Percentiles rank a stretch among this genome's conserved stretches.
phyloP scores from a whole-genome alignment of 495 filamentous ascomycete species.

The Aspergillus campestris region DNA sequence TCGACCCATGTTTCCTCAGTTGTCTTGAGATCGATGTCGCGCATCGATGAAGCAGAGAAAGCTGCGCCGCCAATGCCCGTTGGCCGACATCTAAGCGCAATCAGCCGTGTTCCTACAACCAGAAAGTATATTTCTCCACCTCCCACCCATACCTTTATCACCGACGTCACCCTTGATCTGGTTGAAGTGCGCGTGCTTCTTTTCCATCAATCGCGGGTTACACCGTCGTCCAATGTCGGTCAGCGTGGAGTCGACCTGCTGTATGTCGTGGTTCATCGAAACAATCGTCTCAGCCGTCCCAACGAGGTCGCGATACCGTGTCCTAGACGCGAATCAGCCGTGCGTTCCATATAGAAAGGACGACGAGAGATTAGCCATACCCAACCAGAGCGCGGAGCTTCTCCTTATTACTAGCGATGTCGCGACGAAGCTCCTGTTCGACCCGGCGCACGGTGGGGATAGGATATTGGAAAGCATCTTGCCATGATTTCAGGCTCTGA shows the following conservation, averaged over 20 bases:
- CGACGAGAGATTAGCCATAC: conserved; percentile 29
- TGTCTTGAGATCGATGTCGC: conserved; percentile 47
- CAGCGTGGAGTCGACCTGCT: conserved; percentile 60
- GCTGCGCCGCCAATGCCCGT: conserved; percentile 51
- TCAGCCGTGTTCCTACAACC: conserved; percentile 16
- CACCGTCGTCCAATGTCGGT: conserved; percentile 67
- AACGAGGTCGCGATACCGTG: conserved; percentile 83
- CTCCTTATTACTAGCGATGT: conserved; percentile 73
- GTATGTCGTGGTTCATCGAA: conserved; percentile 73
- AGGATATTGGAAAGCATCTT: conserved; percentile 60
- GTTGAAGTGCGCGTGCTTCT: conserved; percentile 53
- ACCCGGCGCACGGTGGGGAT: conserved; percentile 54
- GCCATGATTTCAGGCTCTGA: conserved; percentile 51
- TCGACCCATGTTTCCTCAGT: conserved; percentile 47
- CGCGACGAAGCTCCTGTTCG: conserved; percentile 53
- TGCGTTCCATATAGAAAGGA: conserved; percentile 3
- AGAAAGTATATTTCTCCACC: too few species aligned
- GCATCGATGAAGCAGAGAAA: conserved; percentile 54
- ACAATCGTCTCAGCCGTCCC: conserved; percentile 90
- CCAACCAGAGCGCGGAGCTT: conserved; percentile 87
- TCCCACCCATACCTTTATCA: conserved; percentile 33
- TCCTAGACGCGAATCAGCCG: conserved; percentile 32
- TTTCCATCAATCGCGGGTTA: conserved; percentile 62
- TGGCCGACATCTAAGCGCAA: conserved; percentile 40
- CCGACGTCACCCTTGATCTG: conserved; percentile 44